Evolutionary conservation across 805 yeast genomes (phyloP).

Genomic region (Hemisphaericaspora nanyangensis): DNA sequence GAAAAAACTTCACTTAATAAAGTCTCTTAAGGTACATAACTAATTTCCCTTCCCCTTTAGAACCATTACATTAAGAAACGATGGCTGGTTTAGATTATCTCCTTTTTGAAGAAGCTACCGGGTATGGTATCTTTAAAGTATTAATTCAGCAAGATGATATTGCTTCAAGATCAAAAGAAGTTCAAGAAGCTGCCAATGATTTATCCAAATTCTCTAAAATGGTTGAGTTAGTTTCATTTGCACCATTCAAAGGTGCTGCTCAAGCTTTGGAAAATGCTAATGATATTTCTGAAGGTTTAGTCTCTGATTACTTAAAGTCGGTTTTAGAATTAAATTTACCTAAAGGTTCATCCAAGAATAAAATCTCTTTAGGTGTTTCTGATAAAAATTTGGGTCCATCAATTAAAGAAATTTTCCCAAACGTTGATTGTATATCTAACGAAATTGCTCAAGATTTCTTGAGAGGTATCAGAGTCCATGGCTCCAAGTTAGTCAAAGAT

Average conservation of each 20-base stretch:
- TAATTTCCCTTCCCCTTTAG: no score
- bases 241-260: slow-evolving; percentile 99
- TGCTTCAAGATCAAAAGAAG: slow-evolving; percentile 89
- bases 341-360: slow-evolving; percentile 62
- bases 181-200: slow-evolving; percentile 85
- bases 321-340: slow-evolving; percentile 90
- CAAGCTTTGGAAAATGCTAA: slow-evolving; percentile 98
- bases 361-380: slow-evolving; percentile 79
- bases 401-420: slow-evolving; percentile 85
- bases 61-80: slow-evolving; percentile 4
- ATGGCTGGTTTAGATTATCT: slow-evolving; percentile 84
- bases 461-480: slow-evolving; percentile 92
- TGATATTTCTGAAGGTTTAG: slow-evolving; percentile 95
- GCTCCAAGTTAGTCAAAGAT: slow-evolving; percentile 83
- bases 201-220: slow-evolving; percentile 84
- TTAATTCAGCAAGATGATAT: slow-evolving; percentile 90
- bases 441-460: slow-evolving; percentile 93
- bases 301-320: slow-evolving; percentile 86
- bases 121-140: slow-evolving; percentile 95
- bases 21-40: no score
- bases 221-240: slow-evolving; percentile 90
- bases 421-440: slow-evolving; percentile 83
- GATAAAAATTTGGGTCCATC: slow-evolving; percentile 96
- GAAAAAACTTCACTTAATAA: neutral
- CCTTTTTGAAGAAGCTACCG: slow-evolving; percentile 97